Evolutionary conservation across 2,329 filamentous ascomycete genomes (phyloP).

Genomic region (Fusarium annulatum): DNA sequence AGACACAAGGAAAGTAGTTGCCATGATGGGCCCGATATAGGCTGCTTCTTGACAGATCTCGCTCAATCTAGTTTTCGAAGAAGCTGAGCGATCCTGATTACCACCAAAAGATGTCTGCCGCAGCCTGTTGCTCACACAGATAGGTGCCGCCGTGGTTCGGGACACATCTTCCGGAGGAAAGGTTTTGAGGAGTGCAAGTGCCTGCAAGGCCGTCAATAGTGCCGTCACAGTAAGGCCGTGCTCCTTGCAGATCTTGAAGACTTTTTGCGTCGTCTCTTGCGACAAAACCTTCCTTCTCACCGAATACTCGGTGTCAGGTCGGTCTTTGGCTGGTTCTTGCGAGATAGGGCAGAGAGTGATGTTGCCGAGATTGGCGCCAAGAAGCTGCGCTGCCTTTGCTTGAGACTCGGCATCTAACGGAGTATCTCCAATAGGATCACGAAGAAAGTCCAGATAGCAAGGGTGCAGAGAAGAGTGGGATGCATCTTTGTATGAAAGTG

Average conservation of each 20-base stretch:
- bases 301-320: neutral
- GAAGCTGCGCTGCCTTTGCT: conserved; percentile 3
- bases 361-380: neutral
- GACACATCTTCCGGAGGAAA: neutral
- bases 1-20: neutral
- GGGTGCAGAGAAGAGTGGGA: neutral
- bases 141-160: neutral
- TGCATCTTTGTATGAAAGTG: neutral
- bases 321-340: neutral
- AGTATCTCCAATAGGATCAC: neutral
- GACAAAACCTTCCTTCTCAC: neutral
- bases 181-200: neutral
- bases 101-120: neutral
- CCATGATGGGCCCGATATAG: neutral
- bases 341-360: conserved; percentile 3
- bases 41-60: neutral
- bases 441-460: conserved; percentile 1
- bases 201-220: neutral
- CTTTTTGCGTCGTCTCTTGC: neutral
- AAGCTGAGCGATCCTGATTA: neutral
- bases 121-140: conserved; percentile 7
- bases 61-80: neutral
- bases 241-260: neutral
- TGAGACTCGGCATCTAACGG: neutral
- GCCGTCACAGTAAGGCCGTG: neutral